Conservation (phyloP, 2,329 filamentous ascomycete genomes). For the Fusarium paranaense region DNA sequence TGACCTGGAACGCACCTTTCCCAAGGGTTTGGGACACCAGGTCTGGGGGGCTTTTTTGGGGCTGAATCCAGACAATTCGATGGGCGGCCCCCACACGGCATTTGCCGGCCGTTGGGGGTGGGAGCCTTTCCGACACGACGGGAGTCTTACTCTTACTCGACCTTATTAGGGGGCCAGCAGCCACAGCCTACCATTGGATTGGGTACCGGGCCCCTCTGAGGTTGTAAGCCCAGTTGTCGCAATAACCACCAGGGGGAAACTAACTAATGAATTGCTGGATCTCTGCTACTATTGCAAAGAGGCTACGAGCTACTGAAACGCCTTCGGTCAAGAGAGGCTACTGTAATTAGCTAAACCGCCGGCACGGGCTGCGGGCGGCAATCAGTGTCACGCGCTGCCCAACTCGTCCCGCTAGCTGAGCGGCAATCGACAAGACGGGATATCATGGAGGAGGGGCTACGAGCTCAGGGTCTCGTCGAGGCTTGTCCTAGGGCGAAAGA, state of each 20-base stretch:
- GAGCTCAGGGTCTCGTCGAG: neutral
- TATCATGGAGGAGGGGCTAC: constrained; percentile 1
- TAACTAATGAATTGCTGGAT: neutral
- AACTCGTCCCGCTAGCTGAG: neutral
- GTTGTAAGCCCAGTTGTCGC: neutral
- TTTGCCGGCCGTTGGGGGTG: constrained; percentile 34
- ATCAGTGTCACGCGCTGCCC: constrained; percentile 1
- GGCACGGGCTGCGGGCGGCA: neutral
- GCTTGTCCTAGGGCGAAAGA: neutral
- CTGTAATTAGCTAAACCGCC: neutral
- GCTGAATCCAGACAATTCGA: constrained; percentile 35
- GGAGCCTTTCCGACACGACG: neutral
- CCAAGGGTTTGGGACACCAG: constrained; percentile 34
- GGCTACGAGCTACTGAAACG: neutral
- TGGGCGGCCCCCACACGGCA: constrained; percentile 27
- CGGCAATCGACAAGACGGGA: neutral
- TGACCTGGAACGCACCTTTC: constrained; percentile 7
- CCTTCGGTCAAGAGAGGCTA: neutral
- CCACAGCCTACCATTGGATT: constrained; percentile 3
- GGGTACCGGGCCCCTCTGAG: neutral
- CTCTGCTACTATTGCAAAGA: neutral
- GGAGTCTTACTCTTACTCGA: neutral
- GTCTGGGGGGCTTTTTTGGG: constrained; percentile 19
- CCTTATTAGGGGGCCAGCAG: neutral
- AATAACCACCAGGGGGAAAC: neutral